These are phyloP conservation scores for Physcomitrellopsis africana DNA, from an alignment of 225 moss, liverwort and hornwort species.

Conservation along the genomic window DNA sequence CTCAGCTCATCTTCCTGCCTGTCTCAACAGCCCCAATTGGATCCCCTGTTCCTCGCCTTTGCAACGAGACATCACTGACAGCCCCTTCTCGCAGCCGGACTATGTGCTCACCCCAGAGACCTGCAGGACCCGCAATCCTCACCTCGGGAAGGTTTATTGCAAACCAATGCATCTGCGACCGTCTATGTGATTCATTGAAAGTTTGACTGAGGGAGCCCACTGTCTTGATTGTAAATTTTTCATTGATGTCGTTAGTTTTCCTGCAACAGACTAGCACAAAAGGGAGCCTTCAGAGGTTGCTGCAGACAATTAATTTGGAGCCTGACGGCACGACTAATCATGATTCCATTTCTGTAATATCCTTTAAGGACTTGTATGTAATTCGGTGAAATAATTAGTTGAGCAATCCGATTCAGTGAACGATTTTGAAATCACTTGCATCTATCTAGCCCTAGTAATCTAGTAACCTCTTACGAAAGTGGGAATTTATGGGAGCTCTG, in stretches of 20 bases:
- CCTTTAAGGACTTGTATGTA: not conserved
- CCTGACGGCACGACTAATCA: slow-evolving; percentile 17
- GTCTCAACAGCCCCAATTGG: slow-evolving; percentile 44
- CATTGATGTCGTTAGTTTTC: slow-evolving; percentile 5
- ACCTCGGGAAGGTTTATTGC: slow-evolving; percentile 38
- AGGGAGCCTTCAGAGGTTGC: slow-evolving; percentile 72
- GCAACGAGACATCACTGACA: slow-evolving; percentile 26
- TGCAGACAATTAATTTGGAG: slow-evolving; percentile 55
- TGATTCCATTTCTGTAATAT: slow-evolving; percentile 27
- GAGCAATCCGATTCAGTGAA: not conserved
- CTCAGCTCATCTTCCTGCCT: slow-evolving; percentile 43
- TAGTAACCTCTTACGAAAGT: not conserved
- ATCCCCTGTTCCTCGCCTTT: slow-evolving; percentile 38
- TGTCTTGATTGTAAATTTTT: not conserved
- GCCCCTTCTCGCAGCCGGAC: slow-evolving; percentile 69
- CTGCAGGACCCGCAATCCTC: slow-evolving; percentile 27
- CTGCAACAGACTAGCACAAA: slow-evolving; percentile 37
- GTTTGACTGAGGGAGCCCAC: too few species aligned
- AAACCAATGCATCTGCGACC: not conserved
- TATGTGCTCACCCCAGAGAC: slow-evolving; percentile 35
- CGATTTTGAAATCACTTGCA: not conserved
- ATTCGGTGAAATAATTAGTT: not conserved
- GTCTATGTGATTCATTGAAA: not conserved
- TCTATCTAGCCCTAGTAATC: not conserved
- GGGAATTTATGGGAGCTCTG: not conserved